These are phyloP conservation scores for Handroanthus guayacan DNA, from an alignment of 257 asterid species.

Conservation along the genomic window DNA sequence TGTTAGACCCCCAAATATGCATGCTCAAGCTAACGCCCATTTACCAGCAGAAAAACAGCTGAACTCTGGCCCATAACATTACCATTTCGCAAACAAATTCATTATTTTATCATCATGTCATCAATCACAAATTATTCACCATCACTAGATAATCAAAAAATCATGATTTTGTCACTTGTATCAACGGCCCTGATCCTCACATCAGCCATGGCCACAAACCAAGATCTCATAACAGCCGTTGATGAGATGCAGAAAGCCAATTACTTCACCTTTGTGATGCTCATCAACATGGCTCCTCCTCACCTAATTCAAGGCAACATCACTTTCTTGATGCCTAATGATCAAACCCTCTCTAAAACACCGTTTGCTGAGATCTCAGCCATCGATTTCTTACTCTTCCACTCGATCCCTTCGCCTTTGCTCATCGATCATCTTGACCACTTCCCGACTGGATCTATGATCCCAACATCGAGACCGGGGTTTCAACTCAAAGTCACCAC, in stretches of 20 bases:
- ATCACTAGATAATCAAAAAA: too few species aligned
- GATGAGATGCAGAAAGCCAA: conserved; percentile 68
- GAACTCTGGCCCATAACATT: neutral
- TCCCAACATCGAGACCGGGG: conserved; percentile 58
- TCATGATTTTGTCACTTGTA: conserved; percentile 20
- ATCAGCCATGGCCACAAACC: conserved; percentile 23
- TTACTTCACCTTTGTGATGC: conserved; percentile 66
- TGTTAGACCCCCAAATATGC: conserved; percentile 47
- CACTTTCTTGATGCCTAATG: conserved; percentile 75
- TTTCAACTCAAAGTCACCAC: conserved; percentile 48
- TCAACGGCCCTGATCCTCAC: neutral
- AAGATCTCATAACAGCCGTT: conserved; percentile 39
- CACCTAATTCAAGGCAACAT: conserved; percentile 44
- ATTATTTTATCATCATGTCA: neutral
- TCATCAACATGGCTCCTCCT: conserved; percentile 59
- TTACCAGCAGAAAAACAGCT: neutral
- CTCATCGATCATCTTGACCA: conserved; percentile 53
- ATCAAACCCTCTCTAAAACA: conserved; percentile 45
- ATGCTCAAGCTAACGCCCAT: conserved; percentile 42
- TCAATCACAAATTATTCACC: too few species aligned
- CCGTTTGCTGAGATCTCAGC: conserved; percentile 28
- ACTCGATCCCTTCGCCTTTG: conserved; percentile 60
- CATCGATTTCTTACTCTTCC: conserved; percentile 56
- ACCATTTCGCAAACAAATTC: neutral
- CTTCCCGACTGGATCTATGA: conserved; percentile 60